phyloP scores from a whole-genome alignment of 805 yeast species.

The Saccharomycopsis amapae region DNA sequence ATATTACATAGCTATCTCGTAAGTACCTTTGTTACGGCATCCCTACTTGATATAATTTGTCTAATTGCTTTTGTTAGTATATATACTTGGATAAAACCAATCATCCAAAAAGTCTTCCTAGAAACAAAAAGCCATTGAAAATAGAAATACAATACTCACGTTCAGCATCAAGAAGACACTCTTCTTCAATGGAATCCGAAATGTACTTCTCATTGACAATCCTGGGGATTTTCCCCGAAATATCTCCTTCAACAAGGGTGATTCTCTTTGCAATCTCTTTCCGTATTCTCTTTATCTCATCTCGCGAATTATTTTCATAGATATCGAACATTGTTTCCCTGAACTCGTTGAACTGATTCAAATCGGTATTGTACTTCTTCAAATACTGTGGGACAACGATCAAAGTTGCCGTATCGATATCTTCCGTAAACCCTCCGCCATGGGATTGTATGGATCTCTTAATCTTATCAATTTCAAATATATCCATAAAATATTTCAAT shows the following conservation, averaged over 20 bases:
- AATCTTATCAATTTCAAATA: constrained; percentile 2
- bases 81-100: no score
- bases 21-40: no score
- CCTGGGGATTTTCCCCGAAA: constrained; percentile 8
- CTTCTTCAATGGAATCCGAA: constrained; percentile 2
- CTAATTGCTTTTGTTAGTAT: no score
- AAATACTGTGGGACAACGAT: constrained; percentile 32
- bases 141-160: background rate
- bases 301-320: background rate
- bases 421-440: constrained; percentile 37
- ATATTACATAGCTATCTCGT: no score
- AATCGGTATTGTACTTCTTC: background rate
- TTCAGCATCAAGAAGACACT: constrained; percentile 11
- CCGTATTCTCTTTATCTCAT: background rate
- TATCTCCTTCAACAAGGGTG: background rate
- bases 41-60: no score
- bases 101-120: no score
- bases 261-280: constrained; percentile 6
- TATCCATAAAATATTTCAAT: background rate
- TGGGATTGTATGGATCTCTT: constrained; percentile 20
- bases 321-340: background rate
- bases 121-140: no score
- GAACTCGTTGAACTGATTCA: background rate
- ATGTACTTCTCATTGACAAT: constrained; percentile 18
- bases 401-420: constrained; percentile 30